A percentile compares a stretch with the other conserved stretches of the same genome.
Conservation (phyloP, 2,329 filamentous ascomycete species). For the Pyrenophora tritici-repentis region DNA sequence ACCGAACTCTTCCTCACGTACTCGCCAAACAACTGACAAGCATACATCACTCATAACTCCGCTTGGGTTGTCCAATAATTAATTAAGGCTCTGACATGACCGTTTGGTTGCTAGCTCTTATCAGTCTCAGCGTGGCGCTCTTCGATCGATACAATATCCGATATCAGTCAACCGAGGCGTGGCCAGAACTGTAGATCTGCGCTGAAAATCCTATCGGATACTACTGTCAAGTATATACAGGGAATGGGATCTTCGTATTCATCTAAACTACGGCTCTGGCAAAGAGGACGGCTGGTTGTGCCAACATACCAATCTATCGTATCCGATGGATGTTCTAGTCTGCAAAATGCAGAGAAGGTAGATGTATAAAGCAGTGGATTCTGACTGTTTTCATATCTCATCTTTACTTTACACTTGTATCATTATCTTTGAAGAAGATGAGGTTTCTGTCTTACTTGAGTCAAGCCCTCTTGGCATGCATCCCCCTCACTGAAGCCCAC, state of each 20-base stretch:
- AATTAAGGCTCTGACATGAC: constrained; percentile 4
- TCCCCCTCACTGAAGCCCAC: constrained; percentile 24
- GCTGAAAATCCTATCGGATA: constrained; percentile 1
- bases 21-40: constrained; percentile 13
- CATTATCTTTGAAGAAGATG: constrained; percentile 3
- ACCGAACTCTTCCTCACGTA: constrained; percentile 21
- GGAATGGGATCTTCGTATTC: constrained; percentile 21
- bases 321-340: background rate
- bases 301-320: constrained; percentile 10
- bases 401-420: background rate
- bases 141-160: background rate
- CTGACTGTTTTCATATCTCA: background rate
- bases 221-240: constrained; percentile 8
- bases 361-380: background rate
- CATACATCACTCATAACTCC: constrained; percentile 8
- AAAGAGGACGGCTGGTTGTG: background rate
- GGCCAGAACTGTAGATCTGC: constrained; percentile 8
- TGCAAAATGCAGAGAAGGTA: background rate
- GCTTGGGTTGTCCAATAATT: constrained; percentile 22
- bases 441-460: constrained; percentile 19
- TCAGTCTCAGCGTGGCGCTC: constrained; percentile 4
- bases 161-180: constrained; percentile 10
- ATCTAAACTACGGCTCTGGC: constrained; percentile 15
- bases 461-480: constrained; percentile 24
- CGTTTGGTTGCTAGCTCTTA: constrained; percentile 29